Evolutionary conservation across 2,329 filamentous ascomycete genomes (phyloP).

Genomic region (Aureobasidium namibiae): DNA sequence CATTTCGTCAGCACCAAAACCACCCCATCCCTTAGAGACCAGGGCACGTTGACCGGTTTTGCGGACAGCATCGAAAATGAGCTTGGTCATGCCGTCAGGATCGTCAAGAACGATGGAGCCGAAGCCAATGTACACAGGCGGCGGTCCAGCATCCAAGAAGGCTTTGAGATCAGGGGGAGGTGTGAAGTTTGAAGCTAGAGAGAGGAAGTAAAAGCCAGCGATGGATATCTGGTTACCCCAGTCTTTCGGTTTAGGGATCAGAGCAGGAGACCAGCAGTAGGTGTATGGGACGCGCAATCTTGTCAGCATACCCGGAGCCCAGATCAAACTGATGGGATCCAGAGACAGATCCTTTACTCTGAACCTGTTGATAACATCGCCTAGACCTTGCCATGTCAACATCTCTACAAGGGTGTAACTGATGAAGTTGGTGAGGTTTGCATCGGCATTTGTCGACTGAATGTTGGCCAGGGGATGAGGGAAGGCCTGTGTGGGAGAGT

Average conservation of each 20-base stretch:
- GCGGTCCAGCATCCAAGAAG: constrained; percentile 62
- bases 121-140: constrained; percentile 76
- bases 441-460: constrained; percentile 65
- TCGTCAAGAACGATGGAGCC: constrained; percentile 77
- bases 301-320: constrained; percentile 71
- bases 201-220: constrained; percentile 71
- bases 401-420: constrained; percentile 82
- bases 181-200: constrained; percentile 57
- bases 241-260: constrained; percentile 70
- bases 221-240: constrained; percentile 67
- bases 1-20: constrained; percentile 35
- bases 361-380: constrained; percentile 80
- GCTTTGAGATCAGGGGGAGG: constrained; percentile 57
- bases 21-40: constrained; percentile 56
- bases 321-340: constrained; percentile 69
- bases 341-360: constrained; percentile 64
- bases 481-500: constrained; percentile 77
- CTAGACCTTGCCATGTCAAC: constrained; percentile 83
- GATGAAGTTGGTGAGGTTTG: constrained; percentile 71
- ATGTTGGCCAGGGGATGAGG: constrained; percentile 83
- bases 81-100: constrained; percentile 59
- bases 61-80: constrained; percentile 64
- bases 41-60: constrained; percentile 45
- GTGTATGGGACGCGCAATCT: constrained; percentile 77
- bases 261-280: constrained; percentile 81